Evolutionary conservation across 106 monocot species (phyloP), one percentile per base, ranked within the genome.

Genomic region (Dendrobium officinale): DNA sequence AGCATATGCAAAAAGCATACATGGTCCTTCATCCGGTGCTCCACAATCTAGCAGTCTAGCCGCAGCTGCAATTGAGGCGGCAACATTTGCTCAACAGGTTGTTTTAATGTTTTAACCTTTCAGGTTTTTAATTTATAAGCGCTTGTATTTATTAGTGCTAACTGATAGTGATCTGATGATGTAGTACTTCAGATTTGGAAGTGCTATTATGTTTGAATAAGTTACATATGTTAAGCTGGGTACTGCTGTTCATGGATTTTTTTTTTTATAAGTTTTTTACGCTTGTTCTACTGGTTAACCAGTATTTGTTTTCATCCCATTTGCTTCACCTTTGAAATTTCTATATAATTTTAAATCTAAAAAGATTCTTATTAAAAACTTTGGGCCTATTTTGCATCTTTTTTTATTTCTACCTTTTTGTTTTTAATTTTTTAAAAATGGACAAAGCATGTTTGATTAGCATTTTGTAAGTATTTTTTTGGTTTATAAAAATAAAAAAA

Each of bases 51-150:
- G 93, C 75, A 95, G 90, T 79, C 93, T 95, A 84, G 95, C 95
- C 67, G 99, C 95, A 74, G 99, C 99, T 83, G 99, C 99, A 72
- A 99, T 99, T 85, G 99, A 99, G 83, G 99, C 99, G 42, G 99
- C 95, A 79, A 70, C 99, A 82, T 99, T 95, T 90, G 74, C 99
- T 77, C 99, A 99, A 75, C 99, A 99, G 92, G 99, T 95, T 55
- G 47, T 78, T 79, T 15, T 22, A 26, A 27, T 15, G 10, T 40
- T 41, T 42, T 42, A 41, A 20, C 13, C 9, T 17, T 3, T 67
- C 42, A 22, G 40, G 19, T 33, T 27, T 79, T 73, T 78, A 44
- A 8, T 84, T 55, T 27, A 22, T 72, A 9, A 20, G 19, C 27
- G 5, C 1, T 20, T 29, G 22, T 48, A 6, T 22, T 79, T 42